Base-by-base conservation (phyloP, 139 green algal species). In the Raphidocelis subcapitata region DNA sequence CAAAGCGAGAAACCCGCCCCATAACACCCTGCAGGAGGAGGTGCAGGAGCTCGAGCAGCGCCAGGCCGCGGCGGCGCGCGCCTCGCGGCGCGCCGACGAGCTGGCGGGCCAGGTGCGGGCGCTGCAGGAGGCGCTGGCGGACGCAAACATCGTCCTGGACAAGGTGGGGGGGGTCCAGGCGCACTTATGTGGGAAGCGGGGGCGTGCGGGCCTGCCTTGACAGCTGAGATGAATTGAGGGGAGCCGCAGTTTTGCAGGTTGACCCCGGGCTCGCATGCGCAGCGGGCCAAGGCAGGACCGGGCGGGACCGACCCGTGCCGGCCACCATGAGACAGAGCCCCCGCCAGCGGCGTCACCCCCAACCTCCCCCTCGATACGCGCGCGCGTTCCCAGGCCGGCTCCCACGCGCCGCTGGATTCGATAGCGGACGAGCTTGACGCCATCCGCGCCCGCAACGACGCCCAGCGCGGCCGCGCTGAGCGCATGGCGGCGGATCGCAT, bases 131-230 rank as follows among this genome's bases (percentile, higher is more conserved):
- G 65, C 83, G 41, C 79, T 94, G 54, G 79, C 89, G 65, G 89
- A 94, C 72, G 82, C 79, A 73, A 94, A 94, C 74, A 87, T 87
- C 26, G 80, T 92, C 21, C 80, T 94, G n/a, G 87, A 91, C 78
- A 91, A 90, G 77, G 81, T 88, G 28, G 31, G 69, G 0, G 20
- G 28, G n/a, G n/a, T n/a, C n/a, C n/a, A n/a, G n/a, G n/a, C n/a
- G n/a, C n/a, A n/a, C n/a, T n/a, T n/a, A n/a, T n/a, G n/a, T n/a
- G n/a, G n/a, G n/a, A n/a, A n/a, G n/a, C n/a, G n/a, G n/a, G n/a
- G n/a, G n/a, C n/a, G n/a, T n/a, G n/a, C n/a, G n/a, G n/a, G n/a
- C n/a, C n/a, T n/a, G n/a, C n/a, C n/a, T n/a, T n/a, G n/a, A n/a
- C n/a, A n/a, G n/a, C n/a, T n/a, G n/a, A n/a, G n/a, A n/a, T n/a